These are phyloP conservation scores for Alternaria viburni DNA, from an alignment of 2,329 filamentous ascomycete genomes.

Conservation along the genomic window DNA sequence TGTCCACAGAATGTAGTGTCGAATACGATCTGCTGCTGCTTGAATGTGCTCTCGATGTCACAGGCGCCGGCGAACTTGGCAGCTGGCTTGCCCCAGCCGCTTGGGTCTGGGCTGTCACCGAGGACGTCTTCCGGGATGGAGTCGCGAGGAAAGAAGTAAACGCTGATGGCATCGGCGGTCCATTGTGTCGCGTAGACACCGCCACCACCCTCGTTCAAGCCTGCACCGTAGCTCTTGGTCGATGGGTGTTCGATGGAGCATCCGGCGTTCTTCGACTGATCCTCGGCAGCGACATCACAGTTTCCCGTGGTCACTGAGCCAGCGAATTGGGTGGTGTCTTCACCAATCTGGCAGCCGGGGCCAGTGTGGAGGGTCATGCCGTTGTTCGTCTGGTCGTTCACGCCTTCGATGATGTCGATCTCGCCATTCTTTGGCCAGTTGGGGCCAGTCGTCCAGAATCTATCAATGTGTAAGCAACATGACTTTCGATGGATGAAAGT, in stretches of 20 bases:
- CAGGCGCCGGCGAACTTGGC: slow-evolving; percentile 73
- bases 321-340: slow-evolving; percentile 52
- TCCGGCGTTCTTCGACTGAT: slow-evolving; percentile 49
- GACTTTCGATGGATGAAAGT: neutral
- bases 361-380: slow-evolving; percentile 57
- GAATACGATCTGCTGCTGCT: slow-evolving; percentile 76
- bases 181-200: slow-evolving; percentile 63
- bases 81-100: slow-evolving; percentile 70
- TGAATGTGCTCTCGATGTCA: slow-evolving; percentile 73
- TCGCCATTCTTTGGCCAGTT: slow-evolving; percentile 51
- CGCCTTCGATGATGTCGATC: slow-evolving; percentile 58
- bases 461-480: slow-evolving; percentile 18
- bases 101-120: slow-evolving; percentile 66
- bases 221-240: slow-evolving; percentile 56
- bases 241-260: slow-evolving; percentile 52
- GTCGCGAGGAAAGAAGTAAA: slow-evolving; percentile 83
- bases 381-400: slow-evolving; percentile 52
- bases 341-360: slow-evolving; percentile 51
- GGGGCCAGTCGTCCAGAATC: slow-evolving; percentile 43
- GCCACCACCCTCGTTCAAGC: slow-evolving; percentile 58
- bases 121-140: slow-evolving; percentile 69
- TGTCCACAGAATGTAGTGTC: slow-evolving; percentile 86
- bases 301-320: slow-evolving; percentile 57
- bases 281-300: slow-evolving; percentile 56
- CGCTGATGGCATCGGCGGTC: slow-evolving; percentile 71